phyloP scores from a whole-genome alignment of 1,139 yeast genomes.

The Suhomyces atakaporum region DNA sequence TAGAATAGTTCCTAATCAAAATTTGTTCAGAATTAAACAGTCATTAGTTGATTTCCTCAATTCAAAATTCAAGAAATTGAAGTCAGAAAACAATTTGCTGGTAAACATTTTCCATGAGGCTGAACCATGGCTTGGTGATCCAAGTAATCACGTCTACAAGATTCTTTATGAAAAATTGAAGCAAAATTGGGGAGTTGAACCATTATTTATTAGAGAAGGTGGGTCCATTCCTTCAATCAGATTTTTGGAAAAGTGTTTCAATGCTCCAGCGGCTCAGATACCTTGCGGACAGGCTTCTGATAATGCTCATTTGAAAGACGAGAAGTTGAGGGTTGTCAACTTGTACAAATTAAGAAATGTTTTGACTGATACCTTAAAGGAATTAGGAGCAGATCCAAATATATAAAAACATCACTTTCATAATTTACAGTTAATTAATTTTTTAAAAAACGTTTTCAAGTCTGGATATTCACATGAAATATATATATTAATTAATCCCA shows the following conservation, averaged over 20 bases:
- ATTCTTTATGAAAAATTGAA: conserved; percentile 60
- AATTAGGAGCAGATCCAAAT: conserved; percentile 27
- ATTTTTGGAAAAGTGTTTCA: conserved; percentile 75
- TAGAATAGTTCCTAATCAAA: conserved; percentile 89
- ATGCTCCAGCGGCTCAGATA: conserved; percentile 90
- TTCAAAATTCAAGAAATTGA: conserved; percentile 44
- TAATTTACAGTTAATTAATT: too few relatives aligned
- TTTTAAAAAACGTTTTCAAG: too few relatives aligned
- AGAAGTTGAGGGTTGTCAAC: conserved; percentile 76
- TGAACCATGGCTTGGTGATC: conserved; percentile 96
- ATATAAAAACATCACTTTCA: too few relatives aligned
- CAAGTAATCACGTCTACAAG: conserved; percentile 69
- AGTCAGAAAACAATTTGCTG: conserved; percentile 60
- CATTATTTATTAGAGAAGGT: conserved; percentile 89
- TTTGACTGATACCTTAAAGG: conserved; percentile 54
- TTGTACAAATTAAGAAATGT: conserved; percentile 73
- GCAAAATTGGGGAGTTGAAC: conserved; percentile 67
- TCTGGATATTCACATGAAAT: conserved; percentile 4
- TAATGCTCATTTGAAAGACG: conserved; percentile 90
- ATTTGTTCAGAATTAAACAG: conserved; percentile 56
- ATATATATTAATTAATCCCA: conserved; percentile 5
- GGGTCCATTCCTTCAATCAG: conserved; percentile 94
- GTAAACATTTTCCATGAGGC: conserved; percentile 76
- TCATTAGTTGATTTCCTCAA: conserved; percentile 50
- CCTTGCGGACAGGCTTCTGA: conserved; percentile 97